Evolutionary conservation across 1,284 basidiomycete species (phyloP).

Genomic region (Pyrrhoderma noxium): DNA sequence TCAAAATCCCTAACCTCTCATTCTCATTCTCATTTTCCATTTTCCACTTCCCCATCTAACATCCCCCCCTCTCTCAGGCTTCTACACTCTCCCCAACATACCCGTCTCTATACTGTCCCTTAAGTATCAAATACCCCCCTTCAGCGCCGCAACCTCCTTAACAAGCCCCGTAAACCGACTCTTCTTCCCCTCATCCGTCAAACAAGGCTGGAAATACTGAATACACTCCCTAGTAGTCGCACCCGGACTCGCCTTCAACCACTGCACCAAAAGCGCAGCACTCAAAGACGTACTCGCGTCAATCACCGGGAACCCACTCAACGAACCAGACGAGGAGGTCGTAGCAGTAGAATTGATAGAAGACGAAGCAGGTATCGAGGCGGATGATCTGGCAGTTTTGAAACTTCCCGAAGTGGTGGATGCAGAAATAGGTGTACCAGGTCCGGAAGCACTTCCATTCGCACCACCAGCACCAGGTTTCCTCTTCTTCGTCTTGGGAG

Average conservation of each 20-base stretch:
- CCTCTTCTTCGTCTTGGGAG: constrained; percentile 59
- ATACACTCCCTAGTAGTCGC: constrained; percentile 71
- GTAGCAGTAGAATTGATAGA: constrained; percentile 30
- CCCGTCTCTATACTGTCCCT: constrained; percentile 12
- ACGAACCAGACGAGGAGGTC: constrained; percentile 27
- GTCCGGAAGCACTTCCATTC: too few relatives aligned
- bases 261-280: constrained; percentile 59
- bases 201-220: constrained; percentile 65
- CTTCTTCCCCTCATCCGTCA: constrained; percentile 64
- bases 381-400: background rate
- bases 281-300: constrained; percentile 38
- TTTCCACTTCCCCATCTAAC: too few relatives aligned
- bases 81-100: too few relatives aligned
- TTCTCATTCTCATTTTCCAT: too few relatives aligned
- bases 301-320: constrained; percentile 9
- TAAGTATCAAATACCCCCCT: constrained; percentile 55
- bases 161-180: constrained; percentile 65
- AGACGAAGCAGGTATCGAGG: background rate
- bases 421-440: too few relatives aligned
- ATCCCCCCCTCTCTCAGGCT: too few relatives aligned
- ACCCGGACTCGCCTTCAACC: constrained; percentile 56
- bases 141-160: constrained; percentile 65
- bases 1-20: too few relatives aligned
- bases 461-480: constrained; percentile 40
- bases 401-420: background rate